A percentile compares a stretch with the other conserved stretches of the same genome.
phyloP scores from a whole-genome alignment of 2,329 filamentous ascomycete species.

The Aspergillus neotritici region DNA sequence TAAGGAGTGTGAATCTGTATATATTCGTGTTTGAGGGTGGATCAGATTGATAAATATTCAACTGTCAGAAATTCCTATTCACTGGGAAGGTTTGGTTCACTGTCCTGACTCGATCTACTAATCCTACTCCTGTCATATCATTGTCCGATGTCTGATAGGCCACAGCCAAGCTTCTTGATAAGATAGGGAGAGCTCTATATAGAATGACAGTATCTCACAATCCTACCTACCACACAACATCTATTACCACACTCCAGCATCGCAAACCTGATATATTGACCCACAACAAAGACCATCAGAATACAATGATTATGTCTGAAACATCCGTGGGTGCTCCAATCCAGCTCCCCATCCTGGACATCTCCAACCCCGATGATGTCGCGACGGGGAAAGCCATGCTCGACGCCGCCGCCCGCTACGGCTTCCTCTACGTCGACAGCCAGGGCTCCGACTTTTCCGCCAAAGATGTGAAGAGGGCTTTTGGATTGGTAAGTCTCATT shows the following conservation, averaged over 20 bases:
- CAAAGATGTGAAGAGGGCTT: slow-evolving; percentile 63
- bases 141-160: not conserved
- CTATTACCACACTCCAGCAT: not conserved
- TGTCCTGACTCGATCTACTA: too few relatives aligned
- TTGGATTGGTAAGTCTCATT: slow-evolving; percentile 58
- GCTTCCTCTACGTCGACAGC: slow-evolving; percentile 85
- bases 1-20: too few relatives aligned
- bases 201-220: not conserved
- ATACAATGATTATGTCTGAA: slow-evolving; percentile 18
- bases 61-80: too few relatives aligned
- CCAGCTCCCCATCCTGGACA: slow-evolving; percentile 75
- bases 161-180: not conserved
- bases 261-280: not conserved
- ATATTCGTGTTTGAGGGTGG: too few relatives aligned
- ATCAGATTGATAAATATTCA: not conserved
- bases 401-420: slow-evolving; percentile 72
- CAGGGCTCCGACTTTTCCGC: slow-evolving; percentile 62
- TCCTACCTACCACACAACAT: not conserved
- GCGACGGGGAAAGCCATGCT: slow-evolving; percentile 64
- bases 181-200: not conserved
- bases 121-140: not conserved
- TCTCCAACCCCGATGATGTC: slow-evolving; percentile 57
- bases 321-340: slow-evolving; percentile 21
- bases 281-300: not conserved
- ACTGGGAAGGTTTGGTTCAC: too few relatives aligned